Conservation (phyloP, 2,329 filamentous ascomycete species). For the Phialophora tarda region DNA sequence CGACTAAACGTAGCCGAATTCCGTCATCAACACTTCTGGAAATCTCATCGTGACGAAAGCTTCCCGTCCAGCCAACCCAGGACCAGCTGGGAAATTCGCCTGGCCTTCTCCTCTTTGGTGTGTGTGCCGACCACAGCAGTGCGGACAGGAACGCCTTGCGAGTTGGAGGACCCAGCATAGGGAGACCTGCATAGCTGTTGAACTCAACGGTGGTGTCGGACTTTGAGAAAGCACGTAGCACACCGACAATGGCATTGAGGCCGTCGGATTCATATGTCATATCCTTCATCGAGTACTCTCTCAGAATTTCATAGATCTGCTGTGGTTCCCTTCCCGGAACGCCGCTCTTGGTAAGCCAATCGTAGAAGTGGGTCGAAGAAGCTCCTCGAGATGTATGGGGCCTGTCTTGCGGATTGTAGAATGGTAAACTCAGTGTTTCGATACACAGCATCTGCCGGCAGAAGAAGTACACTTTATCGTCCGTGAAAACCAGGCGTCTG, state of each 20-base stretch:
- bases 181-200: conserved; percentile 15
- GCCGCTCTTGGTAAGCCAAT: background rate
- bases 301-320: conserved; percentile 28
- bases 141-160: conserved; percentile 9
- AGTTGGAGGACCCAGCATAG: conserved; percentile 5
- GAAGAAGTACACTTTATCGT: conserved; percentile 33
- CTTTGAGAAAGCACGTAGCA: conserved; percentile 26
- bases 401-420: conserved; percentile 4
- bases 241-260: conserved; percentile 19
- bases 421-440: conserved; percentile 25
- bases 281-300: conserved; percentile 12
- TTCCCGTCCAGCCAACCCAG: conserved; percentile 34
- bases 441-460: conserved; percentile 29
- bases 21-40: background rate
- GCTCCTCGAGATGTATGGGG: background rate
- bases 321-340: conserved; percentile 4
- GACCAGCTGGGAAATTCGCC: conserved; percentile 32
- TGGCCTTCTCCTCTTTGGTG: conserved; percentile 21
- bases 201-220: conserved; percentile 18
- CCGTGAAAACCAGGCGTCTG: conserved; percentile 46
- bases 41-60: background rate
- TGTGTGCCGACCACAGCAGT: conserved; percentile 4
- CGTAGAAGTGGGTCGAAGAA: background rate
- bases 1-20: background rate
- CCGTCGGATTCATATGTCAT: conserved; percentile 17